Percentiles rank a stretch among this genome's conserved stretches.
phyloP scores from a whole-genome alignment of 371 early-diverging fungal genomes.

The Mortierella sp. region DNA sequence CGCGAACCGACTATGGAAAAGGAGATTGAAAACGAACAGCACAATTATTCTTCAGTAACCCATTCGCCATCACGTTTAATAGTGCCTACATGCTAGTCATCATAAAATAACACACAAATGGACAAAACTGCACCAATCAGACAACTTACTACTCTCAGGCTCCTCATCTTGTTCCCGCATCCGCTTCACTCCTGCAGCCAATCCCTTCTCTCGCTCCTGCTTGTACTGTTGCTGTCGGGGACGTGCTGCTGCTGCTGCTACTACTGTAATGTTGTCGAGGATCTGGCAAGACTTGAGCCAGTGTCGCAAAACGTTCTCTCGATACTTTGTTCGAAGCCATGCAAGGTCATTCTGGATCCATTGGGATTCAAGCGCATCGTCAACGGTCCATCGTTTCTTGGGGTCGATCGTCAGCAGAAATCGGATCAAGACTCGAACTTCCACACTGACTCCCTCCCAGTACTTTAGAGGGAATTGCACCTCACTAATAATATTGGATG shows the following conservation, averaged over 20 bases:
- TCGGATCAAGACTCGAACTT: constrained; percentile 36
- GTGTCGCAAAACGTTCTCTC: constrained; percentile 18
- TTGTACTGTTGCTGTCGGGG: neutral
- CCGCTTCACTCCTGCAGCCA: no score
- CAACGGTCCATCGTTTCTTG: constrained; percentile 34
- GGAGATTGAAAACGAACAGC: neutral
- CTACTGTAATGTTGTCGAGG: neutral
- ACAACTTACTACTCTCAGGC: neutral
- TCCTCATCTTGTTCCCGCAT: neutral
- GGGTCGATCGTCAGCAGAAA: constrained; percentile 33
- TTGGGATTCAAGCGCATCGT: constrained; percentile 32
- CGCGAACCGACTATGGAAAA: neutral
- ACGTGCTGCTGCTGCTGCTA: neutral
- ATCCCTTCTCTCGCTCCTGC: no score
- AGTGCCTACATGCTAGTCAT: neutral
- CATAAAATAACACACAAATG: neutral
- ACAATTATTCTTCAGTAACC: neutral
- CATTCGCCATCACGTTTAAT: neutral
- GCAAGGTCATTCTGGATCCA: constrained; percentile 44
- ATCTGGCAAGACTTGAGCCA: constrained; percentile 25
- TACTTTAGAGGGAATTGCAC: constrained; percentile 6
- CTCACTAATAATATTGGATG: neutral
- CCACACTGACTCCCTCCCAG: constrained; percentile 56
- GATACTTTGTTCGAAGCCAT: constrained; percentile 37
- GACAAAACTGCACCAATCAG: neutral